Base-by-base conservation (phyloP, 257 asterid species). In the Schizonepeta tenuifolia region DNA sequence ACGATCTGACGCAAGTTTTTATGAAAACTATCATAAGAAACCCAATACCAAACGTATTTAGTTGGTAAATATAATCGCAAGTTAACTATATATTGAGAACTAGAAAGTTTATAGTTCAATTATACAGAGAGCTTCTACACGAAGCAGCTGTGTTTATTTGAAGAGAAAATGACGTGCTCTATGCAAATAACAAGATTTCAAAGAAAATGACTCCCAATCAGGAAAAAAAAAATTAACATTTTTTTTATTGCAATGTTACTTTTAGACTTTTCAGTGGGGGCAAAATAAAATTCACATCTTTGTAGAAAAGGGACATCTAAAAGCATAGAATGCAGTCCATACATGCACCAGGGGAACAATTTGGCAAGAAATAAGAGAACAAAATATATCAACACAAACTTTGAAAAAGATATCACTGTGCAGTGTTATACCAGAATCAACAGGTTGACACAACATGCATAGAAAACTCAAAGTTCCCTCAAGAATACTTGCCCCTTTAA, bases 301-400 rank as follows among this genome's bases (percentile, higher is more conserved):
- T 47, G 56, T n/a, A 59, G 10, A 74, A 77, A 12, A 71, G 66
- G 49, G 81, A 77, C 60, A 59, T 31, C 65, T 33, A 24, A 21
- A 46, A 31, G 24, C 58, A 71, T 21, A 65, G 44, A 74, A 47
- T 49, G 43, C 40, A 24, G 7, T 31, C 36, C 36, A 31, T 31
- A 31, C 36, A 31, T 31, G 36, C 36, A 31, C 36, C 36, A 31
- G 36, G 5, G 36, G 36, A 28, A 28, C 33, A 28, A 28, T 0
- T 56, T 64, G 67, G 55, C 21, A 18, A 53, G 3, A 64, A 38
- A 36, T 24, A 31, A 36, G 41, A 26, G 17, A 66, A 5, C 4
- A 10, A 14, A 21, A 64, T 44, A 44, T 17, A 44, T 28, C 43
- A 28, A 26, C 59, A 28, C 57, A 51, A 62, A 17, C 24, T 62